Evolutionary conservation across 2,329 filamentous ascomycete species (phyloP).

Genomic region (Sordariomycetes sp.): DNA sequence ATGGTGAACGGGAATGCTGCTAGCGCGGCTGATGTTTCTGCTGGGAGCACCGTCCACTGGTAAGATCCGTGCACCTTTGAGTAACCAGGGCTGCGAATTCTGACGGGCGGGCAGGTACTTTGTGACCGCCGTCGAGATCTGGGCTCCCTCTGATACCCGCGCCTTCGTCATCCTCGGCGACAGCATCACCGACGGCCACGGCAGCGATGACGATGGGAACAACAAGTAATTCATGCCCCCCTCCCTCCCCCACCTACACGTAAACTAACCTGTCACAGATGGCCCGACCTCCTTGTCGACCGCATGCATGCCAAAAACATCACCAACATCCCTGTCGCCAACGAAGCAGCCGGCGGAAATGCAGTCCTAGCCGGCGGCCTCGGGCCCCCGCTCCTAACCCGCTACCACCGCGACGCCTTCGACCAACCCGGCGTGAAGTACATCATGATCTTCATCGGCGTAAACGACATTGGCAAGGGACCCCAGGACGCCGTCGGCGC

Average conservation of each 20-base stretch:
- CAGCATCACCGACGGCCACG: constrained; percentile 54
- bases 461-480: constrained; percentile 52
- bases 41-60: constrained; percentile 25
- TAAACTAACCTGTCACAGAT: constrained; percentile 17
- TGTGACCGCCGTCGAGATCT: constrained; percentile 44
- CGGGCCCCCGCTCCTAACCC: constrained; percentile 45
- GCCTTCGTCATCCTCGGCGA: constrained; percentile 46
- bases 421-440: constrained; percentile 42
- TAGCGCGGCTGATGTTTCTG: constrained; percentile 28
- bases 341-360: constrained; percentile 60
- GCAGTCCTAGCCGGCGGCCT: constrained; percentile 46
- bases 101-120: constrained; percentile 34
- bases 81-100: too few relatives aligned
- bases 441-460: constrained; percentile 53
- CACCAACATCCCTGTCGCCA: constrained; percentile 39
- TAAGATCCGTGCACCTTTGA: too few relatives aligned
- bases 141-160: constrained; percentile 25
- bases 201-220: constrained; percentile 46
- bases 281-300: constrained; percentile 42
- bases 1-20: constrained; percentile 45
- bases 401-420: constrained; percentile 52
- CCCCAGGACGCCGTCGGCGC: constrained; percentile 31
- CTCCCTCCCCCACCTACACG: neutral
- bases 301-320: constrained; percentile 33
- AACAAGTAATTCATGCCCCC: constrained; percentile 26